Evolutionary conservation across 2,329 filamentous ascomycete genomes (phyloP), one percentile per base, ranked within the genome.

Genomic region (Stagonosporopsis cucurbitacearum): DNA sequence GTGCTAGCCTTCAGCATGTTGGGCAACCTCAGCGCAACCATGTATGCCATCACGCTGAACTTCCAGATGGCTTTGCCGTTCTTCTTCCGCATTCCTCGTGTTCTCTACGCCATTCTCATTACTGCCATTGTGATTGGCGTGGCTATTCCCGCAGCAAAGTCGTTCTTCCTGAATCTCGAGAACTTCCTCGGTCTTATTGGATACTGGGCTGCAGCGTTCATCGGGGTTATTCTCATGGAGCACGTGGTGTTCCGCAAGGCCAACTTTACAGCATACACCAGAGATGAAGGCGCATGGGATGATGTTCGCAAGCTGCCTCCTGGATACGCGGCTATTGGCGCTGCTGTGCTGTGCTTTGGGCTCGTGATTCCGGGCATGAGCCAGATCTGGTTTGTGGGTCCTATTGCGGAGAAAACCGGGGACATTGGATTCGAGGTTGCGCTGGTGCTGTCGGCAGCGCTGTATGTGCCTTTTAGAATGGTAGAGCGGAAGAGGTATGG

Each of bases 391-490:
- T 88, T 81, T 65, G 82, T 79, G 8, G 86, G 86, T 0, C 85
- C 85, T 0, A 83, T 88, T 62, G 86, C 85, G 0, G 73, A 79
- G 70, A 80, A 64, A 32, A 86, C 85, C 11, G 86, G 86, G 0
- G 86, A 89, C 60, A 83, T 89, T 68, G 87, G 86, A 0, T 88
- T 89, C 54, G 86, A 89, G 75, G 74, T 86, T 69, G 86, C 86
- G 0, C 82, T 88, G 65, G 78, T 79, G 25, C 67, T 81, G 11
- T 78, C 77, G 8, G 72, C 72, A n/a, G 39, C 78, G 51, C 59
- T 81, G 22, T 82, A 82, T 58, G 53, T 80, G 6, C 79, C 79
- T 4, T 65, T 81, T 33, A 68, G 80, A 32, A 65, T 63, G 45
- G 20, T 78, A 36, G 80, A 82, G 69, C 74, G 56, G 46, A 70